Evolutionary conservation across 2,329 filamentous ascomycete genomes (phyloP).

Genomic region (Nemania sp.): DNA sequence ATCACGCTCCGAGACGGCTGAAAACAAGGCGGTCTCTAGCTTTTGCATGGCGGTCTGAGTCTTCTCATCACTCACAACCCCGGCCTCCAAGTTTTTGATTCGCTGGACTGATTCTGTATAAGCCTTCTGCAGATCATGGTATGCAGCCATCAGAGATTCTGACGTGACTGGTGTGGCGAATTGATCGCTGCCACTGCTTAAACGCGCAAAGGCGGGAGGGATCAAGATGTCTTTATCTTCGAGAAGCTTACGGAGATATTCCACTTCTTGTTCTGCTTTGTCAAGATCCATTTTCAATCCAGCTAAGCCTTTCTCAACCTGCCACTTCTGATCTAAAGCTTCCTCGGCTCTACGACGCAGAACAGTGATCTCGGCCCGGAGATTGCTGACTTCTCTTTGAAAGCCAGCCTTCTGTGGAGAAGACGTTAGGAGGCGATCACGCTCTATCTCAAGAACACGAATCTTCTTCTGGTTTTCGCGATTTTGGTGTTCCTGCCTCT

Average conservation of each 20-base stretch:
- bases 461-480: conserved; percentile 87
- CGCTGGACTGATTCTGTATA: conserved; percentile 75
- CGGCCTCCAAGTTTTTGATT: conserved; percentile 72
- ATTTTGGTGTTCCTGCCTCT: conserved; percentile 86
- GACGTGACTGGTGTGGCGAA: conserved; percentile 69
- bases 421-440: conserved; percentile 76
- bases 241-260: conserved; percentile 81
- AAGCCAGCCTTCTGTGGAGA: conserved; percentile 83
- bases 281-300: conserved; percentile 97
- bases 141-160: conserved; percentile 78
- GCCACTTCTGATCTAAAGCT: conserved; percentile 94
- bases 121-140: conserved; percentile 78
- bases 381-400: conserved; percentile 81
- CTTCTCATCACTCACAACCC: conserved; percentile 65
- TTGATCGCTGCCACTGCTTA: conserved; percentile 56
- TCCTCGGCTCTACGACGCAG: conserved; percentile 91
- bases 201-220: conserved; percentile 68
- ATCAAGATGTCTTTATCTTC: conserved; percentile 85
- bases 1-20: conserved; percentile 78
- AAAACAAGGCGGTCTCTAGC: conserved; percentile 75
- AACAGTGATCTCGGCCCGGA: conserved; percentile 86
- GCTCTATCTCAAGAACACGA: conserved; percentile 79
- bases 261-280: conserved; percentile 91
- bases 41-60: conserved; percentile 72
- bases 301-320: conserved; percentile 88